phyloP scores from a whole-genome alignment of 75 land plant species.

The Sequoiadendron giganteum region DNA sequence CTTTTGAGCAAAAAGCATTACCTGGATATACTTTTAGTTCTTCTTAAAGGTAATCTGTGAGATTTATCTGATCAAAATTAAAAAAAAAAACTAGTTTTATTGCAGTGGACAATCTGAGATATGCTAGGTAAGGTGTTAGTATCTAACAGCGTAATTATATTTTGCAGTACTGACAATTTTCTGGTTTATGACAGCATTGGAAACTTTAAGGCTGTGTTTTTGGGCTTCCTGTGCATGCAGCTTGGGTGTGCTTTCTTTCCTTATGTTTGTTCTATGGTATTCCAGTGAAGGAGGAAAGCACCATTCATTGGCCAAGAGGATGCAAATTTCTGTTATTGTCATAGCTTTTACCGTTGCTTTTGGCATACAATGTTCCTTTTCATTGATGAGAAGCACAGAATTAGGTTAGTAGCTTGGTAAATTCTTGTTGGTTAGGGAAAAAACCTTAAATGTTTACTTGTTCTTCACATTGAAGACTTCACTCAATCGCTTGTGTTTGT shows the following conservation, averaged over 20 bases:
- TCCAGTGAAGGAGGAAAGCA: not conserved
- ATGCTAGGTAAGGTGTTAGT: not conserved
- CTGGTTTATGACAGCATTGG: constrained; percentile 38
- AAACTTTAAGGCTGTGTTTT: constrained; percentile 41
- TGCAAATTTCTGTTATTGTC: constrained; percentile 11
- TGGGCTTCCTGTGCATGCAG: constrained; percentile 51
- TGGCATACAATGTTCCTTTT: constrained; percentile 19
- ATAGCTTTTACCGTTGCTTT: constrained; percentile 21
- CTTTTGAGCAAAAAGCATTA: not conserved
- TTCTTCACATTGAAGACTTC: not conserved
- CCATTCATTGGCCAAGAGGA: not conserved
- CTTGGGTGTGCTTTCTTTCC: constrained; percentile 38
- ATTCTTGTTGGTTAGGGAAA: not conserved
- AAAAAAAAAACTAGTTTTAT: not conserved
- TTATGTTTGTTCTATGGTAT: constrained; percentile 17
- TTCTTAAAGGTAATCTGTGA: not conserved
- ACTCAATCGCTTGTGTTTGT: not conserved
- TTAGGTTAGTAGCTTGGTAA: constrained; percentile 21
- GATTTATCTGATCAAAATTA: not conserved
- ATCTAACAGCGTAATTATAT: not conserved
- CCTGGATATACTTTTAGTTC: too few species aligned
- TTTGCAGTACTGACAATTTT: not conserved
- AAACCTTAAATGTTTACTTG: not conserved
- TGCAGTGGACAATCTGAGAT: not conserved
- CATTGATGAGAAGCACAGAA: constrained; percentile 22